Conservation (phyloP, 1,284 basidiomycete genomes). For the Athelia sp. region DNA sequence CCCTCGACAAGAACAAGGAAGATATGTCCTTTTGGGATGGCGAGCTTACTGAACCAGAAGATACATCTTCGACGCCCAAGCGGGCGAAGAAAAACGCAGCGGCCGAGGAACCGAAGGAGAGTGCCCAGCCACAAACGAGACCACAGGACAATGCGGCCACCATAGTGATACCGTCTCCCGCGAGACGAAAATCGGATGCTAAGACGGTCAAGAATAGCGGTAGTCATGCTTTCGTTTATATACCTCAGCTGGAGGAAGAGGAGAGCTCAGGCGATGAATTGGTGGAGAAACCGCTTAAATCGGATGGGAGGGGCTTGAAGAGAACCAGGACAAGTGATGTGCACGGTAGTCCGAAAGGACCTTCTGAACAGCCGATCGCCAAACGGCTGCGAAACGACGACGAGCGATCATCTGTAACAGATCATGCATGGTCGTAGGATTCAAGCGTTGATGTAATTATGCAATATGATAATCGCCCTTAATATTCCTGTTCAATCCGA, state of each 20-base stretch:
- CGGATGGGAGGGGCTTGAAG: slow-evolving; percentile 23
- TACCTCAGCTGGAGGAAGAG: slow-evolving; percentile 24
- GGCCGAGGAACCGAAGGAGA: background rate
- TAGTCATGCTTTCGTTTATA: slow-evolving; percentile 35
- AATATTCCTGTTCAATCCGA: too few species aligned
- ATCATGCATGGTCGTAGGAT: too few species aligned
- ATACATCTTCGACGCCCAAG: background rate
- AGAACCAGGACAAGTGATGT: slow-evolving; percentile 20
- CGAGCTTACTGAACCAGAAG: background rate
- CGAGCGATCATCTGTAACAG: too few species aligned
- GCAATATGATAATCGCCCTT: too few species aligned
- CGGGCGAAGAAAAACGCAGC: background rate
- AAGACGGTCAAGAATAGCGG: slow-evolving; percentile 25
- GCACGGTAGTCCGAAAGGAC: background rate
- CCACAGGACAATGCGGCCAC: background rate
- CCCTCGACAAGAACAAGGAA: background rate
- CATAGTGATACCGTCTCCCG: background rate
- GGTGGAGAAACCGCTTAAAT: slow-evolving; percentile 19
- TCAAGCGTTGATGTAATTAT: too few species aligned
- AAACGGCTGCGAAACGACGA: background rate
- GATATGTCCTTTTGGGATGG: background rate
- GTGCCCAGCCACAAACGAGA: background rate
- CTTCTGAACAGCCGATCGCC: background rate
- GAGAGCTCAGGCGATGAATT: slow-evolving; percentile 22
- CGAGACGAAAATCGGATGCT: background rate